Conservation (phyloP, 495 filamentous ascomycete genomes). For the Apodospora peruviana region DNA sequence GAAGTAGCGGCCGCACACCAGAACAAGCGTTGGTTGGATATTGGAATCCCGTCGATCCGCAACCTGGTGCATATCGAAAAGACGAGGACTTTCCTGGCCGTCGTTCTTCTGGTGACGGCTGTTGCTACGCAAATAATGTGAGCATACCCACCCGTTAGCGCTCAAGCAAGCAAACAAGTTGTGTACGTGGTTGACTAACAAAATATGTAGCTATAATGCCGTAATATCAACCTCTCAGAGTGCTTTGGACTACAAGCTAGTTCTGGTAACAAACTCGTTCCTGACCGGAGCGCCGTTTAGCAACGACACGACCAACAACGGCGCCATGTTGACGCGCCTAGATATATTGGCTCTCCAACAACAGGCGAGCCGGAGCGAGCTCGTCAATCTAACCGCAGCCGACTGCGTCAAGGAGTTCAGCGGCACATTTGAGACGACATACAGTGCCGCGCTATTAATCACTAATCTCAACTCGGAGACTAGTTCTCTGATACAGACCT, state of each 20-base stretch:
- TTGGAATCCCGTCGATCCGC: conserved; percentile 45
- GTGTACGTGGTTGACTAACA: conserved; percentile 1
- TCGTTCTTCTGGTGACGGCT: conserved; percentile 30
- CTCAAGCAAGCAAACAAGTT: background rate
- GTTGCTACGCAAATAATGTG: conserved; percentile 39
- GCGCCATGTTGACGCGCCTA: conserved; percentile 22
- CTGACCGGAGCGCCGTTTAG: conserved; percentile 30
- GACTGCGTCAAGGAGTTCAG: conserved; percentile 24
- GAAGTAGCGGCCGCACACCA: conserved; percentile 46
- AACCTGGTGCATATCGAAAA: conserved; percentile 39
- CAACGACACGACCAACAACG: conserved; percentile 26
- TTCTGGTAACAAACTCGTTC: conserved; percentile 33
- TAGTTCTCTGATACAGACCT: conserved; percentile 28
- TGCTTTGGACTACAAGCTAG: conserved; percentile 26
- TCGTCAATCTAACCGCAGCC: conserved; percentile 21
- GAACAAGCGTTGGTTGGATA: conserved; percentile 45
- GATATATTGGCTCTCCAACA: conserved; percentile 32
- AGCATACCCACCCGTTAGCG: background rate
- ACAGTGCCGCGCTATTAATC: conserved; percentile 30
- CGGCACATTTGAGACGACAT: conserved; percentile 24
- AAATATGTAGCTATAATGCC: conserved; percentile 37
- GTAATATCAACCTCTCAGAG: conserved; percentile 35
- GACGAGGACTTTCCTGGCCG: conserved; percentile 30
- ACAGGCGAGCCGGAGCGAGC: conserved; percentile 16
- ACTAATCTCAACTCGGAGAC: conserved; percentile 20